These are phyloP conservation scores for Colletotrichum sp. DNA, from an alignment of 2,329 filamentous ascomycete genomes.

Conservation along the genomic window DNA sequence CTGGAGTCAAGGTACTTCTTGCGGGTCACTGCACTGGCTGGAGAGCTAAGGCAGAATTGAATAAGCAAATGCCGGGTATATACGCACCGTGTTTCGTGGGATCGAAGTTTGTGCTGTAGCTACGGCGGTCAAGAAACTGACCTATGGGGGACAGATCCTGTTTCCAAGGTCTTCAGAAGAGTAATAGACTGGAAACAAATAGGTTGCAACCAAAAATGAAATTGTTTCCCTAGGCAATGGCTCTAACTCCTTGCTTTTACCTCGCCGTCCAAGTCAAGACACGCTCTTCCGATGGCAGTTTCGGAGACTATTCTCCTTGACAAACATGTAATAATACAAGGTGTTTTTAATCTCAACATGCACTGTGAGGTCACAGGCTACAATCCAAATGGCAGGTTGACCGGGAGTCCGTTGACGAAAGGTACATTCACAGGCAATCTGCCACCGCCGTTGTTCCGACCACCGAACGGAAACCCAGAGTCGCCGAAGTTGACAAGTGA, in stretches of 20 bases:
- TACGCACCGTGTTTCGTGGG: slow-evolving; percentile 57
- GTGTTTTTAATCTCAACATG: background rate
- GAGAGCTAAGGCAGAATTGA: slow-evolving; percentile 57
- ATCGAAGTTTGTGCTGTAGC: slow-evolving; percentile 32
- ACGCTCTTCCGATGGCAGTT: background rate
- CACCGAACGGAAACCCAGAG: background rate
- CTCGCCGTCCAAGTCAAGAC: background rate
- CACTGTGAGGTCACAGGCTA: background rate
- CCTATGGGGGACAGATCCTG: too few species aligned
- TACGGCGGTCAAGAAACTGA: background rate
- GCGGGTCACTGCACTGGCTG: slow-evolving; percentile 62
- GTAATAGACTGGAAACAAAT: background rate
- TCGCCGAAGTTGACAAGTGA: background rate
- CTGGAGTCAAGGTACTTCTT: slow-evolving; percentile 53
- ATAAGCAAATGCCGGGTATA: slow-evolving; percentile 52
- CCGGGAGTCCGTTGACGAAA: background rate
- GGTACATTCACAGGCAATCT: slow-evolving; percentile 3
- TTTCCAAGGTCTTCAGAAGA: background rate
- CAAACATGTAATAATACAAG: background rate
- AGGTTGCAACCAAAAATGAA: background rate
- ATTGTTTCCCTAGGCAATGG: background rate
- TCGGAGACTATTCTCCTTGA: background rate
- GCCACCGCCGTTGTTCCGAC: background rate
- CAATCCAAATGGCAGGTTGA: slow-evolving; percentile 12
- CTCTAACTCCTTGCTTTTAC: background rate